phyloP scores from a whole-genome alignment of 2,329 filamentous ascomycete species.

The Paraphaeosphaeria minitans region DNA sequence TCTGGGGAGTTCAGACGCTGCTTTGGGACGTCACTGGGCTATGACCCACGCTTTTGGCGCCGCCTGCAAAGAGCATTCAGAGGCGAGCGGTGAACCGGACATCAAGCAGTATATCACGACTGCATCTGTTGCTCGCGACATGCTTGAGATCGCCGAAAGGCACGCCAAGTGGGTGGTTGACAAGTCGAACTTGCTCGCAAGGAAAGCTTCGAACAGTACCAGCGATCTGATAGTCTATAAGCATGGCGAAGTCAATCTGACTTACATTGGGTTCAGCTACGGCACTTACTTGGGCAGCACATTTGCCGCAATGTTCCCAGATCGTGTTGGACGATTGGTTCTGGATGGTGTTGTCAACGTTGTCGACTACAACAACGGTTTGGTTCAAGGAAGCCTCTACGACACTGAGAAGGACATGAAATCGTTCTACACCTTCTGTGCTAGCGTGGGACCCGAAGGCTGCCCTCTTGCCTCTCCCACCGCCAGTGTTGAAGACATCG shows the following conservation, averaged over 20 bases:
- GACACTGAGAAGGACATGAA: constrained; percentile 53
- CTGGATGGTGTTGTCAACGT: constrained; percentile 55
- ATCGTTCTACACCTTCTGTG: constrained; percentile 53
- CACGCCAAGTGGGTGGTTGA: constrained; percentile 45
- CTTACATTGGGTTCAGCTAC: constrained; percentile 57
- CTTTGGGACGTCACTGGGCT: constrained; percentile 49
- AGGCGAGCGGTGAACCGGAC: constrained; percentile 35
- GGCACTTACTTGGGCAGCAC: constrained; percentile 51
- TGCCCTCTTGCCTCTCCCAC: constrained; percentile 49
- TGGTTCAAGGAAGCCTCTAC: constrained; percentile 48
- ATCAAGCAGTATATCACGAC: constrained; percentile 54
- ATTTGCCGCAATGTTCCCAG: constrained; percentile 47
- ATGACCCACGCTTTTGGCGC: constrained; percentile 46
- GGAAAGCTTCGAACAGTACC: neutral
- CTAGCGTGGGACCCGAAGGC: constrained; percentile 45
- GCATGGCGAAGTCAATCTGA: constrained; percentile 36
- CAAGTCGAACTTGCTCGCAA: constrained; percentile 5
- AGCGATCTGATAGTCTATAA: constrained; percentile 10
- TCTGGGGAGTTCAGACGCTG: constrained; percentile 49
- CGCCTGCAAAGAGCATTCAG: constrained; percentile 33
- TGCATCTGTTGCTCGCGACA: constrained; percentile 55
- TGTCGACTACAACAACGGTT: constrained; percentile 41
- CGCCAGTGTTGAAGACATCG: constrained; percentile 42
- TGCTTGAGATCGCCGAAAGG: constrained; percentile 55
- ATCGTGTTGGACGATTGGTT: constrained; percentile 41